A percentile compares a stretch with the other conserved stretches of the same genome.
phyloP scores from a whole-genome alignment of 768 basidiomycete species.

The Lactarius vividus region DNA sequence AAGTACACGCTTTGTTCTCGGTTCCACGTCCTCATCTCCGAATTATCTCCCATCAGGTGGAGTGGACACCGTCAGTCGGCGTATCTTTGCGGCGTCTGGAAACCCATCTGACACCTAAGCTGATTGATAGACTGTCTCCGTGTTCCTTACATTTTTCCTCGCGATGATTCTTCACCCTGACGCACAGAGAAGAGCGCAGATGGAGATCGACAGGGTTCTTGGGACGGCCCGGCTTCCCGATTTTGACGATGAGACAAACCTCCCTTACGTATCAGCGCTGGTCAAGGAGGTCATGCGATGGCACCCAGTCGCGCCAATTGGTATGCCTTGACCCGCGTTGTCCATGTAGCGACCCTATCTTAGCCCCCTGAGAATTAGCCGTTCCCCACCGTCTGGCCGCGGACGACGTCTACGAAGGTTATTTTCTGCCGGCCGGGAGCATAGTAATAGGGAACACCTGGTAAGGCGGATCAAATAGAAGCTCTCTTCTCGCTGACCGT shows the following conservation, averaged over 20 bases:
- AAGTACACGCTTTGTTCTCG: background rate
- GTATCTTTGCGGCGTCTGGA: background rate
- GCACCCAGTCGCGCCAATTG: conserved; percentile 29
- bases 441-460: conserved; percentile 28
- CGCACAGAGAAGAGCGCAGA: conserved; percentile 31
- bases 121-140: conserved; percentile 27
- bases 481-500: background rate
- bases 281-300: conserved; percentile 31
- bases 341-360: background rate
- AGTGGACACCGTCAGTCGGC: conserved; percentile 23
- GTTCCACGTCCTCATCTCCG: background rate
- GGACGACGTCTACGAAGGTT: conserved; percentile 29
- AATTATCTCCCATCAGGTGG: conserved; percentile 18
- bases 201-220: conserved; percentile 31
- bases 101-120: background rate
- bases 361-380: background rate
- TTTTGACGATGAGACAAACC: conserved; percentile 23
- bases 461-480: conserved; percentile 7
- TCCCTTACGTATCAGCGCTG: conserved; percentile 32
- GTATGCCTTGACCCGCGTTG: conserved; percentile 7
- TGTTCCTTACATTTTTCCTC: conserved; percentile 28
- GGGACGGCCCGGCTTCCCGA: conserved; percentile 26
- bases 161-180: conserved; percentile 33
- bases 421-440: conserved; percentile 28
- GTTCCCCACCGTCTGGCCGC: conserved; percentile 28